Percentiles rank a stretch among this genome's conserved stretches.
phyloP scores from a whole-genome alignment of 225 moss, liverwort and hornwort species.

The Climacium dendroides region DNA sequence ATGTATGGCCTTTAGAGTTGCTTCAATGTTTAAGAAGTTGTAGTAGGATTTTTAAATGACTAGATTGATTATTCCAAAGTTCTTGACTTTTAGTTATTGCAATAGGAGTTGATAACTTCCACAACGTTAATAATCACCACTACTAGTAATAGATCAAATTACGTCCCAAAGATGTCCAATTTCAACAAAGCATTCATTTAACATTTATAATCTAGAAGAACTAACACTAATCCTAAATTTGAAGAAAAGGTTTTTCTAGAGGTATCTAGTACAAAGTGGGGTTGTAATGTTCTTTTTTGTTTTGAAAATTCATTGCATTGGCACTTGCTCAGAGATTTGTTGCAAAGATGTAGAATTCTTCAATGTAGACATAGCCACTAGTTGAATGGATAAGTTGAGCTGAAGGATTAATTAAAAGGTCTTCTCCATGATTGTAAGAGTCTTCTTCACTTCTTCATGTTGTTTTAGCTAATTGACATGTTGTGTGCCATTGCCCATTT shows the following conservation, averaged over 20 bases:
- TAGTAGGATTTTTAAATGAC: neutral
- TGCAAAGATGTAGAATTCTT: neutral
- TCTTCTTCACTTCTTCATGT: neutral
- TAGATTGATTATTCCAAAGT: fast-evolving
- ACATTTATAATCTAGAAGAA: neutral
- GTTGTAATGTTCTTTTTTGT: neutral
- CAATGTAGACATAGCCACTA: fast-evolving
- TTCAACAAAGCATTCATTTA: fast-evolving
- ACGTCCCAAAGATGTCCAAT: fast-evolving
- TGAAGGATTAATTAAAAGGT: neutral
- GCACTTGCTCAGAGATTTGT: fast-evolving
- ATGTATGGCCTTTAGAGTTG: fast-evolving
- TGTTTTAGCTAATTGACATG: neutral
- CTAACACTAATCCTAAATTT: neutral
- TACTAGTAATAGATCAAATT: neutral
- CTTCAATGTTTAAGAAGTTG: fast-evolving
- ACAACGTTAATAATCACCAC: fast-evolving
- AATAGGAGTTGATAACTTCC: fast-evolving
- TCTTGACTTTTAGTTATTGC: fast-evolving
- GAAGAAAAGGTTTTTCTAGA: fast-evolving
- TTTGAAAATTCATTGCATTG: fast-evolving
- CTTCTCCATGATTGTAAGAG: neutral
- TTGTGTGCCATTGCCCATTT: neutral
- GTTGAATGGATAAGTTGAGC: fast-evolving
- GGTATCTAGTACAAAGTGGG: neutral